These are phyloP conservation scores for Knoxdaviesia capensis DNA, from an alignment of 2,329 filamentous ascomycete species.

Conservation along the genomic window DNA sequence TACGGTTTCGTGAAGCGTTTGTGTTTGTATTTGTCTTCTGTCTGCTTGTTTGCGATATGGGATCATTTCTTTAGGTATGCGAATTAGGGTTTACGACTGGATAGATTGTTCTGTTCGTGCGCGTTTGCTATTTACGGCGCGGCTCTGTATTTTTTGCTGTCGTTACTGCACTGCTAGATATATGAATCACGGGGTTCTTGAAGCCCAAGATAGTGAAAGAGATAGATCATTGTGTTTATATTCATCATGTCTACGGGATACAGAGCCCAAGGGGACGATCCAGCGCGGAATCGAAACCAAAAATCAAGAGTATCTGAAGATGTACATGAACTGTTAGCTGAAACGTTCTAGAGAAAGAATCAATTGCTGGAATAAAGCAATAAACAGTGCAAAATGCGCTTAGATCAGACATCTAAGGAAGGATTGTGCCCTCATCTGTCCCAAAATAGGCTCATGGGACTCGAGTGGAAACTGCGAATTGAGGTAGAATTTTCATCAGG, in stretches of 20 bases:
- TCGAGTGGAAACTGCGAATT: constrained; percentile 85
- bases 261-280: too few species aligned
- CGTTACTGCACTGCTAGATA: neutral
- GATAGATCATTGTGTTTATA: too few species aligned
- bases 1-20: constrained; percentile 14
- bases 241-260: too few species aligned
- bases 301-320: too few species aligned
- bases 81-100: neutral
- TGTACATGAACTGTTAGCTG: too few species aligned
- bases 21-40: neutral
- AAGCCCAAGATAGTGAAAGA: too few species aligned
- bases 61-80: neutral
- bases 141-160: neutral
- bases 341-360: too few species aligned
- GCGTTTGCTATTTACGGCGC: neutral
- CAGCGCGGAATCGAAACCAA: too few species aligned
- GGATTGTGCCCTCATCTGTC: constrained; percentile 45
- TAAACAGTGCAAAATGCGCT: constrained; percentile 1
- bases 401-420: constrained; percentile 62
- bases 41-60: neutral
- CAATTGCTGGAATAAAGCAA: too few species aligned
- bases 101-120: too few species aligned
- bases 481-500: constrained; percentile 54
- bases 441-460: constrained; percentile 47
- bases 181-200: too few species aligned